Conservation (phyloP, 2,329 filamentous ascomycete genomes). For the Fusarium sulawesiense region DNA sequence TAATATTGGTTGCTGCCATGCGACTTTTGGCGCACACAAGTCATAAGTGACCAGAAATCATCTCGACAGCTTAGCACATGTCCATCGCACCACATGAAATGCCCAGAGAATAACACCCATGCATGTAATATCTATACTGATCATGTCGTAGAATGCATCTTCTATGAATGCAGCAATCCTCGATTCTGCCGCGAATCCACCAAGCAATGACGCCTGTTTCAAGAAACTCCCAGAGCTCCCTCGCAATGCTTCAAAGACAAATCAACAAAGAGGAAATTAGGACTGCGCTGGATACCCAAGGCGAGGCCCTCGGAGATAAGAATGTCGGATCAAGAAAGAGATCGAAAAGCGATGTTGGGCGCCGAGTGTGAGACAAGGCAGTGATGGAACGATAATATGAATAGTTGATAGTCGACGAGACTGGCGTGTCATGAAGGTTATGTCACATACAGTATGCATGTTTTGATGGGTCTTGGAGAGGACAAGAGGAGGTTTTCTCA, state of each 20-base stretch:
- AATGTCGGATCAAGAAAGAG: slow-evolving; percentile 20
- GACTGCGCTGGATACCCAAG: slow-evolving; percentile 18
- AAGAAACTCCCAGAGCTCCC: slow-evolving; percentile 45
- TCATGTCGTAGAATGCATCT: slow-evolving; percentile 24
- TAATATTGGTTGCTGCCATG: background rate
- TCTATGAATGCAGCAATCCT: slow-evolving; percentile 17
- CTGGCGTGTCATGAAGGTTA: slow-evolving; percentile 11
- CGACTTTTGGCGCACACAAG: background rate
- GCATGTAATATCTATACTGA: slow-evolving; percentile 25
- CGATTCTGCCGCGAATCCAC: slow-evolving; percentile 28
- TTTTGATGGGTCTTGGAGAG: slow-evolving; percentile 22
- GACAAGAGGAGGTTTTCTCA: slow-evolving; percentile 45
- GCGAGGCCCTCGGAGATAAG: slow-evolving; percentile 11
- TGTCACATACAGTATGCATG: slow-evolving; percentile 19
- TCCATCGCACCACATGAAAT: slow-evolving; percentile 13
- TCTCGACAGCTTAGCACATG: background rate
- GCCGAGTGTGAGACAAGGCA: slow-evolving; percentile 9
- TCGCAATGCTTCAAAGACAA: slow-evolving; percentile 44
- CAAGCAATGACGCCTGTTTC: slow-evolving; percentile 38
- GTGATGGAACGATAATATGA: slow-evolving; percentile 8
- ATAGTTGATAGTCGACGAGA: slow-evolving; percentile 16
- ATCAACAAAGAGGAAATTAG: slow-evolving; percentile 17
- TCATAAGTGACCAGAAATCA: background rate
- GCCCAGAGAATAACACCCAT: background rate
- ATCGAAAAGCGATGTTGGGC: slow-evolving; percentile 12